Percentiles rank a stretch among this genome's conserved stretches.
phyloP scores from a whole-genome alignment of 2,329 filamentous ascomycete species.

The Microcera coccophila region DNA sequence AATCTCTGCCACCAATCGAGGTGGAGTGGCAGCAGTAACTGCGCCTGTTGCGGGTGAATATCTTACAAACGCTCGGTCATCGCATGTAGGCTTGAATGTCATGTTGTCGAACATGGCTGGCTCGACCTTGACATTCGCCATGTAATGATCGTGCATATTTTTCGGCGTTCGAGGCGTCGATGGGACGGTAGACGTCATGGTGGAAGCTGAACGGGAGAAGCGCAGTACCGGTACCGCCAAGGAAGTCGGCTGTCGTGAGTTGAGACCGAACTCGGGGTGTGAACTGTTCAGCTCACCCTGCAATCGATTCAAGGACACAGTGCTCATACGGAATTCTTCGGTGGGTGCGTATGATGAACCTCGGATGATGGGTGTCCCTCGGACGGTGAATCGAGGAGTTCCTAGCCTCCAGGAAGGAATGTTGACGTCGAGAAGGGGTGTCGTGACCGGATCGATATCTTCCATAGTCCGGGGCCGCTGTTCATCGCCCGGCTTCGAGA shows the following conservation, averaged over 20 bases:
- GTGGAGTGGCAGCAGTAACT: constrained; percentile 84
- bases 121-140: constrained; percentile 53
- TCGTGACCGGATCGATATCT: constrained; percentile 42
- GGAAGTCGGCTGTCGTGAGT: constrained; percentile 35
- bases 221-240: constrained; percentile 37
- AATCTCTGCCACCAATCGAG: constrained; percentile 90
- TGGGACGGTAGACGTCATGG: constrained; percentile 24
- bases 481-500: constrained; percentile 64
- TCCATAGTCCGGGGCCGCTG: constrained; percentile 60
- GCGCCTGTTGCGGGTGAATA: constrained; percentile 68
- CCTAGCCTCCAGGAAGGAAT: constrained; percentile 85
- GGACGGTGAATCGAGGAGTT: constrained; percentile 72
- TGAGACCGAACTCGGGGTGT: constrained; percentile 21
- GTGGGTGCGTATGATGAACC: constrained; percentile 77
- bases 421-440: constrained; percentile 63
- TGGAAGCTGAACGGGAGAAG: constrained; percentile 21
- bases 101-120: constrained; percentile 80
- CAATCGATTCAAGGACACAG: constrained; percentile 45
- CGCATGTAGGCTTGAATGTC: constrained; percentile 71
- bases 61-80: constrained; percentile 76
- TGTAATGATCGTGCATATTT: constrained; percentile 43
- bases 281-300: constrained; percentile 27
- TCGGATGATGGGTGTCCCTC: constrained; percentile 72
- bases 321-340: constrained; percentile 65
- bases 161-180: constrained; percentile 40